Conservation (phyloP, 1,139 yeast genomes). For the Saccharomyces uvarum region DNA sequence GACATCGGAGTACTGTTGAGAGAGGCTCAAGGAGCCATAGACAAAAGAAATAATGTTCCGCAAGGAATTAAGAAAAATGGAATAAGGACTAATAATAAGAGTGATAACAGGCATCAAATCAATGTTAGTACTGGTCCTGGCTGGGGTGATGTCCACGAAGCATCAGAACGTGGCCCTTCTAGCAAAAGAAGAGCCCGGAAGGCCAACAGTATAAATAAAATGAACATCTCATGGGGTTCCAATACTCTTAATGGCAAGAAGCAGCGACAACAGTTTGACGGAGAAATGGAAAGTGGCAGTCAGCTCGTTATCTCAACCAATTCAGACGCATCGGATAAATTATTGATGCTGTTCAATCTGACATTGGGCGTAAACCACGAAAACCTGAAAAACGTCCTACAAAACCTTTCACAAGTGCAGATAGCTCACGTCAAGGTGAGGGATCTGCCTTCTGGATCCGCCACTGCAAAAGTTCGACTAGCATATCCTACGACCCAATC, state of each 20-base stretch:
- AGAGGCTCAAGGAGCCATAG: conserved; percentile 14
- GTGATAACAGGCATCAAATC: not conserved
- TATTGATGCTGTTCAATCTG: conserved; percentile 22
- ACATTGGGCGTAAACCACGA: conserved; percentile 24
- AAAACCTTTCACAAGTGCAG: conserved; percentile 16
- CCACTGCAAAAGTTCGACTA: conserved; percentile 26
- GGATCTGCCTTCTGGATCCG: conserved; percentile 29
- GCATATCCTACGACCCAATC: conserved; percentile 14
- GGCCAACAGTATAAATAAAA: not conserved
- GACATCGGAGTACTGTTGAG: conserved; percentile 25
- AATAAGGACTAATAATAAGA: not conserved
- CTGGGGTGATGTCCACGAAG: not conserved
- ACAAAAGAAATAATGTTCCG: conserved; percentile 6
- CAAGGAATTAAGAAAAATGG: conserved; percentile 1
- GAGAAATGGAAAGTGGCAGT: conserved; percentile 3
- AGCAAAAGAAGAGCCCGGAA: not conserved
- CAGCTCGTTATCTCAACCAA: conserved; percentile 21
- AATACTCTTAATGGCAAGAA: not conserved
- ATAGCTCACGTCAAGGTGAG: conserved; percentile 19
- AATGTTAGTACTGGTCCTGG: not conserved
- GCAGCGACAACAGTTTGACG: not conserved
- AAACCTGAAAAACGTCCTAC: conserved; percentile 18
- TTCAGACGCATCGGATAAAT: conserved; percentile 6
- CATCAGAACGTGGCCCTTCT: not conserved
- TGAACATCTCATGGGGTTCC: not conserved